Base-by-base conservation (phyloP, 495 filamentous ascomycete genomes). In the Aspergillus steynii region DNA sequence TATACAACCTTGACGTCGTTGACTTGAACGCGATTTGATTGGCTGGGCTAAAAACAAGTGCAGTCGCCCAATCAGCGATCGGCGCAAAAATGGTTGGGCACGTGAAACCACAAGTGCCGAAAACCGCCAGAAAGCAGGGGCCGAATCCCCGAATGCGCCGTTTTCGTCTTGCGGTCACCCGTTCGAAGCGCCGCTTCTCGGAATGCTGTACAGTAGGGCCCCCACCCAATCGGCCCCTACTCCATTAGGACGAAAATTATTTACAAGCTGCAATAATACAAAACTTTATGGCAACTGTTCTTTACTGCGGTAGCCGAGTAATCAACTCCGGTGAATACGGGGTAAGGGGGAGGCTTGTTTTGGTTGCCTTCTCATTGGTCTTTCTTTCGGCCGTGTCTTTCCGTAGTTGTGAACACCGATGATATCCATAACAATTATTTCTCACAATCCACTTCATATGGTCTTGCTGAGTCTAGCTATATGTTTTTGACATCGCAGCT, bases 81-180 rank as follows among this genome's bases (percentile, higher is more conserved):
- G 50, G 29, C 49, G 51, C 51, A 46, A 37, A 53, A 48, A 47
- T 29, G 42, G 29, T 20, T 20, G 25, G 10, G 47, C 68, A 71
- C 66, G 66, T 71, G 66, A 67, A 65, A 58, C 54, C 56, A 64
- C 60, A 68, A 64, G 69, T 66, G 74, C 76, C 76, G 76, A 75
- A 68, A 66, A 50, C 63, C 74, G 74, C 69, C 67, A 62, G 60
- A 31, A 48, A 58, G 63, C 20, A 28, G 47, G 26, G 28, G 2
- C 7, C 37, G 52, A 56, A 32, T 20, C 42, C 26, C 64, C 65
- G 63, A 65, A 58, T 61, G 34, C 67, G 65, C 65, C 63, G 66
- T 49, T 66, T 63, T 69, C 71, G 73, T 68, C 65, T 62, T 68
- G 65, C 73, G 74, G 69, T 61, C 49, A 61, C 58, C 50, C 60